These are phyloP conservation scores for Inonotus obliquus DNA, from an alignment of 1,284 basidiomycete genomes.

Conservation along the genomic window DNA sequence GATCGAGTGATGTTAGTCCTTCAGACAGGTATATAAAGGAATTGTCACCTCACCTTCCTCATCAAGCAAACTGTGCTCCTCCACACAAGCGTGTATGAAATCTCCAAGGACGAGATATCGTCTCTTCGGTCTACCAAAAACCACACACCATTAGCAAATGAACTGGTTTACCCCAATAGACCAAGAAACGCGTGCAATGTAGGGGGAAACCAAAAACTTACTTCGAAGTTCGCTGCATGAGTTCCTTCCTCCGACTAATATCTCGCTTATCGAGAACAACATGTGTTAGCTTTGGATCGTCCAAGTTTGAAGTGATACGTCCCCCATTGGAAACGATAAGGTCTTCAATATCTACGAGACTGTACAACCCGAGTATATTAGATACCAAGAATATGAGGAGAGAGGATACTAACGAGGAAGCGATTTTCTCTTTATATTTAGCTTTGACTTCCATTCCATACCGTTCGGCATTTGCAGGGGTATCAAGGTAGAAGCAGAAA, in stretches of 20 bases:
- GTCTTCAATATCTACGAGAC: slow-evolving; percentile 50
- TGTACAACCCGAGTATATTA: slow-evolving; percentile 27
- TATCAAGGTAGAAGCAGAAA: slow-evolving; percentile 85
- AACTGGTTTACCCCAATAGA: neutral
- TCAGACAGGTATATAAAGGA: neutral
- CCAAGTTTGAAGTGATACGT: slow-evolving; percentile 51
- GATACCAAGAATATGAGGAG: neutral
- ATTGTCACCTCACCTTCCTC: slow-evolving; percentile 57
- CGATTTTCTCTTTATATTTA: slow-evolving; percentile 49
- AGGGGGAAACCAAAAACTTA: slow-evolving; percentile 31
- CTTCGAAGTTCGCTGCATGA: slow-evolving; percentile 70
- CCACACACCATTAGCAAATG: neutral
- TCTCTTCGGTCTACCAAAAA: slow-evolving; percentile 59
- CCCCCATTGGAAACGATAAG: slow-evolving; percentile 70
- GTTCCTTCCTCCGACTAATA: slow-evolving; percentile 58
- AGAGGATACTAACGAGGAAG: slow-evolving; percentile 40
- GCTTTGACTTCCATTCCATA: slow-evolving; percentile 56
- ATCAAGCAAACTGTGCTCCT: slow-evolving; percentile 75
- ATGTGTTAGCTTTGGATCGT: slow-evolving; percentile 79
- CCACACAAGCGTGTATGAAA: slow-evolving; percentile 72
- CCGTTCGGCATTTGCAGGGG: slow-evolving; percentile 61
- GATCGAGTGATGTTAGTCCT: neutral
- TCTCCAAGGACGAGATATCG: slow-evolving; percentile 74
- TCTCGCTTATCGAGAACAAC: slow-evolving; percentile 79
- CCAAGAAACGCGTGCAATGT: neutral